Evolutionary conservation across 371 early-diverging fungal species (phyloP).

Genomic region (Fennellomyces sp.): DNA sequence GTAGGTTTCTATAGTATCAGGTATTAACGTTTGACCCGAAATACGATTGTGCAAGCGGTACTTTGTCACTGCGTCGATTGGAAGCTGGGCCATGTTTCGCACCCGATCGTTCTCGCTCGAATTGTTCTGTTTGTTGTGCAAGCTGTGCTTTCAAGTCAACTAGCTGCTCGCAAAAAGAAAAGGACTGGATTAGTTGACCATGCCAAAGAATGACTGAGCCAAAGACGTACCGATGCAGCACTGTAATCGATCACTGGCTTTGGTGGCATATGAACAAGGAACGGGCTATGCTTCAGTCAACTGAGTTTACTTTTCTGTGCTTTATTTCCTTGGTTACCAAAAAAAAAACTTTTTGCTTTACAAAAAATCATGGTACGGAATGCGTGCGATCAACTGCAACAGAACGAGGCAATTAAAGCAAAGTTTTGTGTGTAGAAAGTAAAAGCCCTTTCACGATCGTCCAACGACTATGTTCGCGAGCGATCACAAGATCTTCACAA

Average conservation of each 20-base stretch:
- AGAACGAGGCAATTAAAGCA: too few species aligned
- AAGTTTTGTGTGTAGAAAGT: slow-evolving; percentile 68
- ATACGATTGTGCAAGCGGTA: too few species aligned
- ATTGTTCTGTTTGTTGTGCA: slow-evolving; percentile 41
- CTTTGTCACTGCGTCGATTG: slow-evolving; percentile 27
- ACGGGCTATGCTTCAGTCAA: neutral
- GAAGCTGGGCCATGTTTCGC: slow-evolving; percentile 35
- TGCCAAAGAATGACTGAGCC: neutral
- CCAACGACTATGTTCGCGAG: slow-evolving; percentile 81
- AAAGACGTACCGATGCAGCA: slow-evolving; percentile 32
- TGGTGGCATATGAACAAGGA: neutral
- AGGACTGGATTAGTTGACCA: neutral
- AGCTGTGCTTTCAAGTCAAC: slow-evolving; percentile 45
- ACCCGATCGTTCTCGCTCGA: slow-evolving; percentile 31
- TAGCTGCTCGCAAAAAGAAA: slow-evolving; percentile 7
- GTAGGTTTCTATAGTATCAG: slow-evolving; percentile 68
- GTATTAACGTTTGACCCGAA: too few species aligned
- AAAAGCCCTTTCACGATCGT: slow-evolving; percentile 85
- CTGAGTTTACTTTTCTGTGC: neutral
- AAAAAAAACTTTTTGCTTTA: neutral
- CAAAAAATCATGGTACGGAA: neutral
- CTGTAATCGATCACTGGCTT: slow-evolving; percentile 26
- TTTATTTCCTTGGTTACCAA: neutral
- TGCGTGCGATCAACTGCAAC: too few species aligned
- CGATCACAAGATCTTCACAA: slow-evolving; percentile 86